phyloP scores from a whole-genome alignment of 1,139 yeast genomes.

The Magnusiomyces ingens region DNA sequence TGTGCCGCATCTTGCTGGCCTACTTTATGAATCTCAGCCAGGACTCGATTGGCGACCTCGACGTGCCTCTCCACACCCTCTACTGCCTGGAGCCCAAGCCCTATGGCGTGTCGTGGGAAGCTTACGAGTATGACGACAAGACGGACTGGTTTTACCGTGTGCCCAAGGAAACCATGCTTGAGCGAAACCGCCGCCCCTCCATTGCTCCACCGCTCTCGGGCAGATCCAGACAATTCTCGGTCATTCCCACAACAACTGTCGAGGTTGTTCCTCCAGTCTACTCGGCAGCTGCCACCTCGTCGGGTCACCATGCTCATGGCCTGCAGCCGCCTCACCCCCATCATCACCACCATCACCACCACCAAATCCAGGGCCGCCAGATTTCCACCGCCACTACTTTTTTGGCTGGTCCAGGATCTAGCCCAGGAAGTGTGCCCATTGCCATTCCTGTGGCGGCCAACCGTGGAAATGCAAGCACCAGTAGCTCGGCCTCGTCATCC shows the following conservation, averaged over 20 bases:
- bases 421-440: no score
- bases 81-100: conserved; percentile 89
- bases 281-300: not conserved
- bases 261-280: not conserved
- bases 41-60: conserved; percentile 79
- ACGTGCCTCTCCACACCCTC: conserved; percentile 86
- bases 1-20: conserved; percentile 77
- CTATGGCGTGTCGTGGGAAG: conserved; percentile 87
- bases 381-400: not conserved
- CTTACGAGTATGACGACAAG: conserved; percentile 77
- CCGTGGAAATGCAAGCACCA: not conserved
- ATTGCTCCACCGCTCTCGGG: not conserved
- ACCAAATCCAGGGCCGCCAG: not conserved
- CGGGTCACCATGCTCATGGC: not conserved
- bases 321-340: not conserved
- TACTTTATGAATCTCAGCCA: conserved; percentile 82
- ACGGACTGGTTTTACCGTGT: conserved; percentile 74
- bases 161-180: conserved; percentile 29
- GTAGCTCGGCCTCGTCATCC: not conserved
- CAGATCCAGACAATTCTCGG: conserved; percentile 14
- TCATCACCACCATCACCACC: not conserved
- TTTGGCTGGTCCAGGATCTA: no score
- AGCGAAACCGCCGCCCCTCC: conserved; percentile 1
- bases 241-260: conserved; percentile 9
- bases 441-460: not conserved